Conservation (phyloP, 192 early-diverging fungal species). For the Coemansia sp. region DNA sequence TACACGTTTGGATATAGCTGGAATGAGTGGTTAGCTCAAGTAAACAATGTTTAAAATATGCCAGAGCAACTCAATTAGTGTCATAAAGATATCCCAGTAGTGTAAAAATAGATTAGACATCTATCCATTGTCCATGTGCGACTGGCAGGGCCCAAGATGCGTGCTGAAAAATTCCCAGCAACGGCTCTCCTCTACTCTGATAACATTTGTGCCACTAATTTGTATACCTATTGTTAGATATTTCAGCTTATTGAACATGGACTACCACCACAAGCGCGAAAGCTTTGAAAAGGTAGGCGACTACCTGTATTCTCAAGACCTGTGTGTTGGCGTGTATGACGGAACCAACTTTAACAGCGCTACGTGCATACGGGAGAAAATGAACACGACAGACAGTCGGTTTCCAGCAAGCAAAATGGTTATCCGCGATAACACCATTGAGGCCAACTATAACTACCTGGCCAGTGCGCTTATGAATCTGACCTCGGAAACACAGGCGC, state of each 20-base stretch:
- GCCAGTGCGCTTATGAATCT: slow-evolving; percentile 25
- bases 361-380: slow-evolving; percentile 21
- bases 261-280: slow-evolving; percentile 6
- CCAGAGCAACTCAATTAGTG: neutral
- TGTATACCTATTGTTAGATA: neutral
- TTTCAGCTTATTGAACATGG: no score
- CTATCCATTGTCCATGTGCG: neutral
- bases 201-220: slow-evolving; percentile 6
- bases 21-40: neutral
- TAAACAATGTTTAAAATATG: neutral
- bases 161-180: neutral
- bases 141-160: neutral
- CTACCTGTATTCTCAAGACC: slow-evolving; percentile 44
- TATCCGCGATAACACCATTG: slow-evolving; percentile 38
- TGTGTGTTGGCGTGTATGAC: slow-evolving; percentile 48
- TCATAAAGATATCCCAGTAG: no score
- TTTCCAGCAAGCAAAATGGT: slow-evolving; percentile 21
- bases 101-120: slow-evolving; percentile 8
- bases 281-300: slow-evolving; percentile 36
- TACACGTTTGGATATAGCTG: no score
- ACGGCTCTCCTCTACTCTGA: neutral
- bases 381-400: slow-evolving; percentile 10
- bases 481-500: slow-evolving; percentile 33
- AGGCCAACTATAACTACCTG: slow-evolving; percentile 18
- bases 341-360: slow-evolving; percentile 46